phyloP scores from a whole-genome alignment of 352 stramenopile species.

The Phytophthora agathidicida region DNA sequence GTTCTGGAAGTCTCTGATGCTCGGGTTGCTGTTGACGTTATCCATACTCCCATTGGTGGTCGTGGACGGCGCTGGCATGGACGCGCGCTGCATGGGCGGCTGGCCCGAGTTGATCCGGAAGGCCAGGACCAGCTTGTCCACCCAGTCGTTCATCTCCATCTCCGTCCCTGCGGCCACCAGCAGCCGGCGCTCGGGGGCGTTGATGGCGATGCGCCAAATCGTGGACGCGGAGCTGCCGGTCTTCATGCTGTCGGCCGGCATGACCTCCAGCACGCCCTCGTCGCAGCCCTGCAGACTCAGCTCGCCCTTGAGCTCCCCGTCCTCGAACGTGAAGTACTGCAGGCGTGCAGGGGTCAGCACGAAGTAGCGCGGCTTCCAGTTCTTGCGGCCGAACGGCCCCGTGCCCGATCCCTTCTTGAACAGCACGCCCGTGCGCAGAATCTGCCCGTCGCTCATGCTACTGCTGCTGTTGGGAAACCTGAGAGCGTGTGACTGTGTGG shows the following conservation, averaged over 20 bases:
- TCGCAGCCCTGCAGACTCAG: slow-evolving; percentile 70
- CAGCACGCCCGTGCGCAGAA: slow-evolving; percentile 77
- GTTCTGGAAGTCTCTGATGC: slow-evolving; percentile 84
- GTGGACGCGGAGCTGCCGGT: slow-evolving; percentile 69
- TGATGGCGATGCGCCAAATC: slow-evolving; percentile 84
- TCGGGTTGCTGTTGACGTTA: slow-evolving; percentile 24
- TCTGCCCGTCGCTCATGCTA: slow-evolving; percentile 50
- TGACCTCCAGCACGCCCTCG: slow-evolving; percentile 72
- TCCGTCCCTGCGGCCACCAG: slow-evolving; percentile 75
- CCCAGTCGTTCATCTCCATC: slow-evolving; percentile 89
- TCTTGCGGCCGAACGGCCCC: slow-evolving; percentile 69
- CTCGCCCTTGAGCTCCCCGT: slow-evolving; percentile 76
- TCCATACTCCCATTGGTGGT: slow-evolving; percentile 5
- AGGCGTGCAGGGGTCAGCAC: slow-evolving; percentile 65
- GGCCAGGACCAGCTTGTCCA: slow-evolving; percentile 72
- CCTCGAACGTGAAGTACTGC: slow-evolving; percentile 83
- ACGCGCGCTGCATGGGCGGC: slow-evolving; percentile 33
- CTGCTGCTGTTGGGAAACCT: not conserved
- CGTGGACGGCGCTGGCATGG: slow-evolving; percentile 30
- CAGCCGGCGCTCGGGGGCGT: slow-evolving; percentile 59
- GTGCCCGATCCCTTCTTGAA: slow-evolving; percentile 83
- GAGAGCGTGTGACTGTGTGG: not conserved
- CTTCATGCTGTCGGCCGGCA: slow-evolving; percentile 80
- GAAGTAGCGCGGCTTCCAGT: slow-evolving; percentile 86
- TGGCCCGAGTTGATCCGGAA: slow-evolving; percentile 66